Percentiles rank a stretch among this genome's conserved stretches.
These are phyloP conservation scores for Trypanosoma boissoni DNA, from an alignment of 208 protist species.

Conservation along the genomic window DNA sequence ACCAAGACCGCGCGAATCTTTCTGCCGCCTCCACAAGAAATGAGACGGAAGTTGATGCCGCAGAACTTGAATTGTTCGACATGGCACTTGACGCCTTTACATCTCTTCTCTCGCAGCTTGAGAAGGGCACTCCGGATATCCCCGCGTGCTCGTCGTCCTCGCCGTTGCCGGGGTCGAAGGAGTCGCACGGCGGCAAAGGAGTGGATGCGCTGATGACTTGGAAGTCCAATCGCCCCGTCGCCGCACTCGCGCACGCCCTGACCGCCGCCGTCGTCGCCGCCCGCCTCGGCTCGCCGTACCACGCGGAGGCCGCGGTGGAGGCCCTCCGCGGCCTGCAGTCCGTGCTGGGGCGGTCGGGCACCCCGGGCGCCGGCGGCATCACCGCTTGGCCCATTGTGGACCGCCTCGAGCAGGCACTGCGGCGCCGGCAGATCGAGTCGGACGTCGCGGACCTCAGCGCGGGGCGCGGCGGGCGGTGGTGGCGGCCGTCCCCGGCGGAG, in stretches of 20 bases:
- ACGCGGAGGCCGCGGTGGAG: slow-evolving; percentile 28
- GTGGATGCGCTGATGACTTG: slow-evolving; percentile 13
- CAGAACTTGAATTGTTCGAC: slow-evolving; percentile 22
- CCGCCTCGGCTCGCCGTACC: slow-evolving; percentile 15
- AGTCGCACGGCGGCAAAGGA: neutral
- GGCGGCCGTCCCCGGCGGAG: neutral
- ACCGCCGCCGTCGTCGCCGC: slow-evolving; percentile 39
- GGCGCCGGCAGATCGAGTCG: slow-evolving; percentile 41
- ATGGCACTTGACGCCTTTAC: too few species aligned
- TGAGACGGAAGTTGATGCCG: slow-evolving; percentile 21
- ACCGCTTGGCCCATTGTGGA: slow-evolving; percentile 27
- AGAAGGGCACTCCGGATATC: too few species aligned
- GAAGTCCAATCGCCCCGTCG: slow-evolving; percentile 33
- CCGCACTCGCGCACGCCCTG: slow-evolving; percentile 41
- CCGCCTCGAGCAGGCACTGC: slow-evolving; percentile 39
- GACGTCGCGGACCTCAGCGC: slow-evolving; percentile 36
- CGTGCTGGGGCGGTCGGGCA: slow-evolving; percentile 1
- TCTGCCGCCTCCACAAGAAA: slow-evolving; percentile 7
- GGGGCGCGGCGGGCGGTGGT: neutral
- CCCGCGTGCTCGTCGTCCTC: too few species aligned
- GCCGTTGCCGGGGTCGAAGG: too few species aligned
- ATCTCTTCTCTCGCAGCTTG: too few species aligned
- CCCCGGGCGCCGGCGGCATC: neutral
- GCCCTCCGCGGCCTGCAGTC: slow-evolving; percentile 33
- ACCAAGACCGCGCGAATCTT: neutral